These are phyloP conservation scores for Penicillium pulvis DNA, from an alignment of 495 filamentous ascomycete genomes.

Conservation along the genomic window DNA sequence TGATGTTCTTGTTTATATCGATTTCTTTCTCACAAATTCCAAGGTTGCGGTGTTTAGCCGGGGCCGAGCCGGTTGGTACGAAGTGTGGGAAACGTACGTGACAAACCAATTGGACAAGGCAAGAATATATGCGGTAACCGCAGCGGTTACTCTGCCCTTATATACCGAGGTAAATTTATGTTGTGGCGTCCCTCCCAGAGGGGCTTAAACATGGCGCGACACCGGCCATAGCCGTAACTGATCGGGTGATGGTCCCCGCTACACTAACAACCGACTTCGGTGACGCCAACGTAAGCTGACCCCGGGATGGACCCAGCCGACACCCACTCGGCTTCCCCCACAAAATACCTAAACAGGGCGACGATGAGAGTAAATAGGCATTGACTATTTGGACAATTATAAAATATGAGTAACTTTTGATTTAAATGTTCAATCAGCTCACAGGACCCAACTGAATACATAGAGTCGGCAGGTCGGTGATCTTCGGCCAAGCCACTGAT, in stretches of 20 bases:
- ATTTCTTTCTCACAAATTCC: neutral
- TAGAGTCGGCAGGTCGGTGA: slow-evolving; percentile 7
- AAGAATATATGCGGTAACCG: neutral
- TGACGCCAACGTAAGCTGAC: slow-evolving; percentile 18
- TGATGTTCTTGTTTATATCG: neutral
- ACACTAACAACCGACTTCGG: slow-evolving; percentile 13
- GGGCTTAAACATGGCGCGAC: neutral
- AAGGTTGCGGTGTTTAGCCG: neutral
- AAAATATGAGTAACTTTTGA: neutral
- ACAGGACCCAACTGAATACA: neutral
- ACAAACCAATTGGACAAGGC: neutral
- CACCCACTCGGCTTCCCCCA: slow-evolving; percentile 13
- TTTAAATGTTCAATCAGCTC: neutral
- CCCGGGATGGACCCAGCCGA: slow-evolving; percentile 18
- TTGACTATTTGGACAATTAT: neutral
- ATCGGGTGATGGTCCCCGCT: slow-evolving; percentile 3
- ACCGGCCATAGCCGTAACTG: neutral
- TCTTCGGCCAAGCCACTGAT: slow-evolving; percentile 16
- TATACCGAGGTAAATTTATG: neutral
- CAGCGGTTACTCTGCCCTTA: too few species aligned
- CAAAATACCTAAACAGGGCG: neutral
- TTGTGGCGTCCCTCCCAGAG: neutral
- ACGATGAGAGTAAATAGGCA: neutral
- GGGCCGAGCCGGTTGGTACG: neutral
- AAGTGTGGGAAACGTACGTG: neutral